phyloP scores from a whole-genome alignment of 2,329 filamentous ascomycete species.

The Ophiostoma novo-ulmi region DNA sequence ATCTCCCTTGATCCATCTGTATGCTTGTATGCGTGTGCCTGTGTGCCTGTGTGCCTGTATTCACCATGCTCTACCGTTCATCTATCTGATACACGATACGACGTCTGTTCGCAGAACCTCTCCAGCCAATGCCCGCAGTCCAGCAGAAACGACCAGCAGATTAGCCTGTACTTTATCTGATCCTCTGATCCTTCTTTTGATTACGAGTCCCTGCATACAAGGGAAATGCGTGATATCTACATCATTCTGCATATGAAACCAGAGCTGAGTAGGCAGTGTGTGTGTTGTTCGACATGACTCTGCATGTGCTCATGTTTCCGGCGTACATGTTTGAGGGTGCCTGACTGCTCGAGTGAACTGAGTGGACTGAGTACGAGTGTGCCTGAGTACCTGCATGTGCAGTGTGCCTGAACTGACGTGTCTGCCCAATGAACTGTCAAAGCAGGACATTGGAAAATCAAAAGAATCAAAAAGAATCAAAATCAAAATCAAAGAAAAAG shows the following conservation, averaged over 20 bases:
- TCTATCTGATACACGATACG: neutral
- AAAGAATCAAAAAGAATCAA: neutral
- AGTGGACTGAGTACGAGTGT: neutral
- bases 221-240: neutral
- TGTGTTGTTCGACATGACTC: neutral
- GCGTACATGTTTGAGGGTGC: neutral
- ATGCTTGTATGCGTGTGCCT: neutral
- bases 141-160: neutral
- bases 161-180: neutral
- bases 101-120: neutral
- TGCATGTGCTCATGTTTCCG: neutral
- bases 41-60: neutral
- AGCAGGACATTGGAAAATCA: neutral
- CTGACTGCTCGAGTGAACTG: neutral
- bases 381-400: neutral
- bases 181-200: neutral
- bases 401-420: neutral
- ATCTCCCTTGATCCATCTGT: neutral
- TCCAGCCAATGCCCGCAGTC: neutral
- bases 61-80: neutral
- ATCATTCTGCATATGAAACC: neutral
- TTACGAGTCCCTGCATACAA: neutral
- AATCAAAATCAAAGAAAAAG: neutral
- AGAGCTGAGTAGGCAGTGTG: neutral
- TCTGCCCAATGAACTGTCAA: neutral